Evolutionary conservation across 2,329 filamentous ascomycete species (phyloP).

Genomic region (Chaetomium globosum): DNA sequence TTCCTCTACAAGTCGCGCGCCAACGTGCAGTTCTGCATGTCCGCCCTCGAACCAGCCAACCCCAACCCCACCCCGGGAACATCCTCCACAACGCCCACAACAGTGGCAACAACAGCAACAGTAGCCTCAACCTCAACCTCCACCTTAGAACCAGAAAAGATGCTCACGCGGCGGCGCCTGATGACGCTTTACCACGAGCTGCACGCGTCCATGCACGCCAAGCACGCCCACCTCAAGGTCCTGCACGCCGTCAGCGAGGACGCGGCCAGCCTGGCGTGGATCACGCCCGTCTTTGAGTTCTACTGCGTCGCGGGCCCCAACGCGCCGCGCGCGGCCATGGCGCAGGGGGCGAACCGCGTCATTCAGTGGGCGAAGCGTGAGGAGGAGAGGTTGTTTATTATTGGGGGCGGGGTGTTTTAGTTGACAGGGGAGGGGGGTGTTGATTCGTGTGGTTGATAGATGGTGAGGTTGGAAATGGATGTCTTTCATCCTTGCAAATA

Average conservation of each 20-base stretch:
- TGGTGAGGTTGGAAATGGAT: constrained; percentile 1
- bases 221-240: constrained; percentile 82
- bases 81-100: not conserved
- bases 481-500: too few species aligned
- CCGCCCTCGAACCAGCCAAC: constrained; percentile 66
- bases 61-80: not conserved
- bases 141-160: constrained; percentile 37
- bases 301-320: constrained; percentile 90
- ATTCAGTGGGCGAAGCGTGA: constrained; percentile 90
- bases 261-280: constrained; percentile 82
- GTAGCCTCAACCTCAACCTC: not conserved
- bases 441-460: not conserved
- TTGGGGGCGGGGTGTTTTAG: constrained; percentile 87
- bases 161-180: constrained; percentile 68
- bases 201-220: constrained; percentile 81
- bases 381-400: constrained; percentile 93
- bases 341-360: constrained; percentile 84
- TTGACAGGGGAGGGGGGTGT: not conserved
- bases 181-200: constrained; percentile 84
- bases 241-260: constrained; percentile 77
- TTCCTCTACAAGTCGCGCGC: constrained; percentile 94
- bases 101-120: not conserved
- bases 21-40: constrained; percentile 96
- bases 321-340: constrained; percentile 65
- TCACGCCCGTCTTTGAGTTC: constrained; percentile 87